A percentile compares a stretch with the other conserved stretches of the same genome.
phyloP scores from a whole-genome alignment of 352 stramenopile species.

The Globisporangium nagaii region DNA sequence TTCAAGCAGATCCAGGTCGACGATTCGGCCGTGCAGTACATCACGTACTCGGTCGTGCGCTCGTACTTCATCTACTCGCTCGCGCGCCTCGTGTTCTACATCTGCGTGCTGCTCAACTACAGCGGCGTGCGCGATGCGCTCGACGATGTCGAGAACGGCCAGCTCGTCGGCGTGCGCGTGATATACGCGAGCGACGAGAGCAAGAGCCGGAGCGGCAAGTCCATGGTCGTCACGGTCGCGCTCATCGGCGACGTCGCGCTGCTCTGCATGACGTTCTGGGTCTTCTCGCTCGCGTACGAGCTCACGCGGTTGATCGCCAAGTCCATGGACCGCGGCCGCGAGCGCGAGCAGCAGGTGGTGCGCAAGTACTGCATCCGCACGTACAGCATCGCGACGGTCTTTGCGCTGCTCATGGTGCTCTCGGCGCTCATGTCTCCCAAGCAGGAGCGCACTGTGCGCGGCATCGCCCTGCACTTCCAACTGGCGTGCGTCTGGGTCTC shows the following conservation, averaged over 20 bases:
- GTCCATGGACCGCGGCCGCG: constrained; percentile 54
- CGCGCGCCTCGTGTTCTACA: constrained; percentile 45
- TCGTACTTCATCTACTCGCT: constrained; percentile 62
- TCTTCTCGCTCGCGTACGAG: constrained; percentile 60
- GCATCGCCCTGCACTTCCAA: constrained; percentile 37
- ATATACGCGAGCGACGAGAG: constrained; percentile 31
- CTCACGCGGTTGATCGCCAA: constrained; percentile 61
- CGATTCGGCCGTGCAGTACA: constrained; percentile 63
- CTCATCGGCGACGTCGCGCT: constrained; percentile 57
- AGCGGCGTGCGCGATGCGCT: constrained; percentile 38
- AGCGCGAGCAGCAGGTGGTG: constrained; percentile 46
- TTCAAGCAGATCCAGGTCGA: constrained; percentile 56
- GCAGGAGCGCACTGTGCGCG: constrained; percentile 27
- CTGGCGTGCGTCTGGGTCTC: constrained; percentile 44
- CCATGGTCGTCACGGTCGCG: constrained; percentile 33
- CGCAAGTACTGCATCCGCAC: constrained; percentile 42
- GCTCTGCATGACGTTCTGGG: constrained; percentile 54
- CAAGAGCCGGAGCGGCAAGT: constrained; percentile 18
- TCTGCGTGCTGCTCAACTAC: constrained; percentile 45
- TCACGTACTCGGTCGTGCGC: constrained; percentile 62
- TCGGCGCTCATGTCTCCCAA: constrained; percentile 19
- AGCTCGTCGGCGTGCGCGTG: constrained; percentile 41
- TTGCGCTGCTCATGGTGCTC: constrained; percentile 38
- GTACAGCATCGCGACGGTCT: constrained; percentile 25
- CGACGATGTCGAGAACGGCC: constrained; percentile 37